A percentile compares a stretch with the other conserved stretches of the same genome.
Evolutionary conservation across 768 basidiomycete species (phyloP).

Genomic region (Chalciporus chontae): DNA sequence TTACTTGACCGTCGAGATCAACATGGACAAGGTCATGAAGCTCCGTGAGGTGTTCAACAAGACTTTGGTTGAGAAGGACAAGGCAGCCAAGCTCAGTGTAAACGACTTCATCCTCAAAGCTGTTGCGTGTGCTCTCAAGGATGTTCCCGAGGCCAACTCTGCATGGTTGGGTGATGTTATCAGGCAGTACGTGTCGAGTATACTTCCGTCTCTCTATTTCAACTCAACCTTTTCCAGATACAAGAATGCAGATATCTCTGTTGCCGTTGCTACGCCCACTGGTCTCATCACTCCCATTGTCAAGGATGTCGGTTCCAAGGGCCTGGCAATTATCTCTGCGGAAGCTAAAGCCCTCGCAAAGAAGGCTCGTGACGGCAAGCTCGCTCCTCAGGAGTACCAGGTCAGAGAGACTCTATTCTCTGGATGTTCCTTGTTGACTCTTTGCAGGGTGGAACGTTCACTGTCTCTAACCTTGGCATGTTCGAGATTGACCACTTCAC

Average conservation of each 20-base stretch:
- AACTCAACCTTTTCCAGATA: constrained; percentile 49
- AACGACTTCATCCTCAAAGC: constrained; percentile 99
- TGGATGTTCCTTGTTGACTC: background rate
- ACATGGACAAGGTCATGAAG: constrained; percentile 95
- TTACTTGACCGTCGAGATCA: constrained; percentile 91
- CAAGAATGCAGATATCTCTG: constrained; percentile 94
- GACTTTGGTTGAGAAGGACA: constrained; percentile 80
- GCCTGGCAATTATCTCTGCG: constrained; percentile 87
- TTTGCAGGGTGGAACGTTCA: constrained; percentile 89
- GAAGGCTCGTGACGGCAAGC: constrained; percentile 95
- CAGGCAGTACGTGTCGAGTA: constrained; percentile 67
- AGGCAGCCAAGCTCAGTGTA: constrained; percentile 88
- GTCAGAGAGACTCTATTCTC: constrained; percentile 33
- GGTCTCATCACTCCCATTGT: constrained; percentile 98
- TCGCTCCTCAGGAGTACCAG: constrained; percentile 95
- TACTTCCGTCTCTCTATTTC: background rate
- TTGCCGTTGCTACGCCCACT: constrained; percentile 93
- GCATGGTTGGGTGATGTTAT: constrained; percentile 97
- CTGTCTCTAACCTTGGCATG: constrained; percentile 99
- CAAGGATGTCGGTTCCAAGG: constrained; percentile 89
- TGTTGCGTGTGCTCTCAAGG: constrained; percentile 81
- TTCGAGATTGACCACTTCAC: constrained; percentile 93
- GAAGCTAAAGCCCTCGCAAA: constrained; percentile 91
- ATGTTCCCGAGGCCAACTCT: constrained; percentile 97
- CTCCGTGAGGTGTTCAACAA: constrained; percentile 96